These are phyloP conservation scores for Auxenochlorella pyrenoidosa DNA, from an alignment of 139 green algal genomes.

Conservation along the genomic window DNA sequence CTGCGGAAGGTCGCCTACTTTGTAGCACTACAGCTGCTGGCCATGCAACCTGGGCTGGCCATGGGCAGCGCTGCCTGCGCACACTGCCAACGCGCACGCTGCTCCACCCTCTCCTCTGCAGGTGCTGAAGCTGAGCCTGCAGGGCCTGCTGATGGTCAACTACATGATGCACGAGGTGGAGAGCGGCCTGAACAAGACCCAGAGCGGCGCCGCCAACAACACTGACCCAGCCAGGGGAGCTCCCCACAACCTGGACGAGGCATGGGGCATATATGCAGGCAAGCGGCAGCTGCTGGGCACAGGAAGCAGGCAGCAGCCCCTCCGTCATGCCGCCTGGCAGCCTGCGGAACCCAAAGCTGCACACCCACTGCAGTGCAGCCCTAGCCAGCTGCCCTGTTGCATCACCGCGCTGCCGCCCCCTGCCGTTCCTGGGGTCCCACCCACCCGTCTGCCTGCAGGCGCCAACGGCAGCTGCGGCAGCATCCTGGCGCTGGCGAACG, in stretches of 20 bases:
- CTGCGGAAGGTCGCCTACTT: not conserved
- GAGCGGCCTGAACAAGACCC: slow-evolving; percentile 18
- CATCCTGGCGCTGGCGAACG: not conserved
- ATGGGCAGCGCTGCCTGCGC: not conserved
- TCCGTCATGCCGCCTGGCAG: too few relatives aligned
- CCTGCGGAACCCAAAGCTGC: too few relatives aligned
- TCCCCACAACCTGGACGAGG: slow-evolving; percentile 19
- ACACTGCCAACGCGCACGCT: too few relatives aligned
- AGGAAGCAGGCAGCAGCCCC: too few relatives aligned
- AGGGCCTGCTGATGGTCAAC: not conserved
- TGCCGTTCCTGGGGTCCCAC: too few relatives aligned
- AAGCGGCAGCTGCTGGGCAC: not conserved
- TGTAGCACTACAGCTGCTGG: not conserved
- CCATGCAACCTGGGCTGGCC: not conserved
- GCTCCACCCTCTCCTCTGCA: not conserved
- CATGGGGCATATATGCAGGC: slow-evolving; percentile 10
- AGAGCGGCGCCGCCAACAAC: not conserved
- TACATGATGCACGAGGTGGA: slow-evolving; percentile 24
- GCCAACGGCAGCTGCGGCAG: not conserved
- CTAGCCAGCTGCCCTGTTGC: too few relatives aligned
- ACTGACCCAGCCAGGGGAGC: not conserved
- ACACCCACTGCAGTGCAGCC: too few relatives aligned
- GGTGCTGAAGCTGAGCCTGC: slow-evolving; percentile 1
- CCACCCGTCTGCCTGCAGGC: not conserved
- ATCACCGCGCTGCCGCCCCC: too few relatives aligned